Evolutionary conservation across 257 asterid genomes (phyloP).

Genomic region (Scutellaria minor): DNA sequence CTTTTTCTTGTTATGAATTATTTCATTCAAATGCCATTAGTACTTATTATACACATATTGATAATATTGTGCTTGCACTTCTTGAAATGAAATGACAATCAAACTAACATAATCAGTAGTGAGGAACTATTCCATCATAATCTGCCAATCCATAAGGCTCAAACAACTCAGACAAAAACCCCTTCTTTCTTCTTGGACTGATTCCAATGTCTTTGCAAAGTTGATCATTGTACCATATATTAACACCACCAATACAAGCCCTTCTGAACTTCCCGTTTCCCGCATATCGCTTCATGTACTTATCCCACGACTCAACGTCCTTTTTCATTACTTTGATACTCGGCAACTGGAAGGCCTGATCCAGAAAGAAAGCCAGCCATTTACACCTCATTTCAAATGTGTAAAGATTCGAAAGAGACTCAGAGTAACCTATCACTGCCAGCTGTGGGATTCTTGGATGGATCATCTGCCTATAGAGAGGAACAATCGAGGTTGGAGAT

Average conservation of each 20-base stretch:
- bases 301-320: slow-evolving; percentile 45
- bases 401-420: slow-evolving; percentile 48
- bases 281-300: slow-evolving; percentile 39
- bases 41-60: too few relatives aligned
- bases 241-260: slow-evolving; percentile 46
- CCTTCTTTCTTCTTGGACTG: slow-evolving; percentile 60
- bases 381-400: slow-evolving; percentile 50
- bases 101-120: not conserved
- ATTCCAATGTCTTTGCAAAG: slow-evolving; percentile 61
- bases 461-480: slow-evolving; percentile 66
- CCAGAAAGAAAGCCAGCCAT: slow-evolving; percentile 44
- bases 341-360: slow-evolving; percentile 37
- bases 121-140: slow-evolving; percentile 31
- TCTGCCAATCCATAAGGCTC: slow-evolving; percentile 54
- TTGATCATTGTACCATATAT: slow-evolving; percentile 62
- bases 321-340: slow-evolving; percentile 44
- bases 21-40: too few relatives aligned
- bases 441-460: slow-evolving; percentile 71
- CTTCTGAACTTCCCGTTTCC: slow-evolving; percentile 32
- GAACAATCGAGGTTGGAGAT: slow-evolving; percentile 43
- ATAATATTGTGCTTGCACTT: not conserved
- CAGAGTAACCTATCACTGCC: slow-evolving; percentile 61
- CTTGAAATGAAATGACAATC: slow-evolving; percentile 1
- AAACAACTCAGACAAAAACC: slow-evolving; percentile 51
- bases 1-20: too few relatives aligned